Base-by-base conservation (phyloP, 2,329 filamentous ascomycete genomes). In the Helicocarpus griseus region DNA sequence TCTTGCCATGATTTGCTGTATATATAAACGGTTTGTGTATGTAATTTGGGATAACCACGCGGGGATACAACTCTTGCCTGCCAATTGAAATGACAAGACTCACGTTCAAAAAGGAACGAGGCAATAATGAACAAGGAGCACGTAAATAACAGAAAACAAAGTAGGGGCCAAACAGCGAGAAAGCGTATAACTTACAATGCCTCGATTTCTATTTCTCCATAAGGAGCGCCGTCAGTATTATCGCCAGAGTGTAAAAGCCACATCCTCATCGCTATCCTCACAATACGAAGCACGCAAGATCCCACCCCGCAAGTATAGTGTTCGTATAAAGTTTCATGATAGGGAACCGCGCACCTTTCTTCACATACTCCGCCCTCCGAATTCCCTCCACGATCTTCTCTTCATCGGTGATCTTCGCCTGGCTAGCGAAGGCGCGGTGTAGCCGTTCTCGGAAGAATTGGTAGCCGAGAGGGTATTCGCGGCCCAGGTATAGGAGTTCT, bases 401-500 rank as follows among this genome's bases (percentile, higher is more conserved):
- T 56, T 91, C 85, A 58, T 93, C 82, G 2, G 73, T 77, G 53
- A 95, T 64, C 38, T 77, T 69, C 1, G 83, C 80, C 60, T 94
- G 89, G 44, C 82, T 81, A 58, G 83, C 80, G 70, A 97, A 98
- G 0, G 91, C 91, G 54, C 82, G 82, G 71, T 96, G 89, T 8
- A 96, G 73, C 1, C 89, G 81, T 6, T 82, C 79, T 9, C 86
- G 81, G 66, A 94, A 96, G 71, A 90, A 96, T 28, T 76, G 71
- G 71, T 82, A 94, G 44, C 93, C 93, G 14, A 86, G 76, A 1
- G 93, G 91, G 62, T 97, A 97, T 53, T 91, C 86, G 51, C 84
- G 81, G 31, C 91, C 89, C 13, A 97, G 76, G 61, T 85, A 83
- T 40, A 98, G 78, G 9, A 96, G 80, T 62, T 95, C 89, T 95